Conservation (phyloP, 2,329 filamentous ascomycete genomes). For the Blastomyces silverae region DNA sequence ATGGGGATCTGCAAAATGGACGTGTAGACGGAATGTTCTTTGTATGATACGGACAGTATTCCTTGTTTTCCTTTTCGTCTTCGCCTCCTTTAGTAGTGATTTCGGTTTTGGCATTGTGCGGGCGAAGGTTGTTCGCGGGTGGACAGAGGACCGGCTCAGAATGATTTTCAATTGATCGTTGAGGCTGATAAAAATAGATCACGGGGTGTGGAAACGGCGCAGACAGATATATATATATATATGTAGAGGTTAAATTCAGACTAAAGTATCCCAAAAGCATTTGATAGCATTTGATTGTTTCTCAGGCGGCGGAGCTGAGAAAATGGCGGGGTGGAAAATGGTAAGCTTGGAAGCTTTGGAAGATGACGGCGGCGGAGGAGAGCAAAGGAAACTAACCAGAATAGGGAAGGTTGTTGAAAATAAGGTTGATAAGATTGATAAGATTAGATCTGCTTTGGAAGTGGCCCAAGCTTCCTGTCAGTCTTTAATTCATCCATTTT, state of each 20-base stretch:
- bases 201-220: background rate
- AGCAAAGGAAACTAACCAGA: background rate
- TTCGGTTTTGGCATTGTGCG: constrained; percentile 38
- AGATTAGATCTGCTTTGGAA: background rate
- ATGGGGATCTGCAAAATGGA: background rate
- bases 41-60: constrained; percentile 32
- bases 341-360: background rate
- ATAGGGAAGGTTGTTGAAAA: background rate
- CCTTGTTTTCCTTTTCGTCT: constrained; percentile 38
- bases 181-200: background rate
- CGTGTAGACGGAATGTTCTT: background rate
- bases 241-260: background rate
- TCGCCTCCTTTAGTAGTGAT: constrained; percentile 38
- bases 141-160: background rate
- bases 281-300: background rate
- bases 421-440: constrained; percentile 6
- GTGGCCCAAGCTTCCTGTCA: background rate
- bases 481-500: too few relatives aligned
- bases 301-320: background rate
- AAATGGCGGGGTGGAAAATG: background rate
- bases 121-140: background rate
- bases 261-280: background rate
- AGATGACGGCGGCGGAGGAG: background rate
- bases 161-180: background rate
- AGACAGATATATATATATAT: background rate